Conservation (phyloP, 495 filamentous ascomycete genomes). For the Penicillium simplicissimum region DNA sequence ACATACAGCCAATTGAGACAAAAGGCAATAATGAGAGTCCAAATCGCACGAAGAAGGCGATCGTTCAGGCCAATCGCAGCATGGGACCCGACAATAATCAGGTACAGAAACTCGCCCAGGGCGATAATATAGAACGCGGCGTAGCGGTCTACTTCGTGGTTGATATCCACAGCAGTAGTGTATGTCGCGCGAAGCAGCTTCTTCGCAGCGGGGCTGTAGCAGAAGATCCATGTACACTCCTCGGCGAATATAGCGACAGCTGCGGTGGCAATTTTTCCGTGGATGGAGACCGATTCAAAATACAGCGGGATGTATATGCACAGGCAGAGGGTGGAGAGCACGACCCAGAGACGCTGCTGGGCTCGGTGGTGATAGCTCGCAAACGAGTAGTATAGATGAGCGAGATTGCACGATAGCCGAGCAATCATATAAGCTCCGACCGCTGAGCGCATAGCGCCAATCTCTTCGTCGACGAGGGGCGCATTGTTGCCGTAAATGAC, state of each 20-base stretch:
- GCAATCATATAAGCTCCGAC: constrained; percentile 43
- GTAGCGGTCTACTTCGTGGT: constrained; percentile 49
- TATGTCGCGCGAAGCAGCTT: constrained; percentile 37
- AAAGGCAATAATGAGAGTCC: constrained; percentile 48
- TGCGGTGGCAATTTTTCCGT: constrained; percentile 41
- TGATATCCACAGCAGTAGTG: constrained; percentile 44
- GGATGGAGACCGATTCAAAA: constrained; percentile 36
- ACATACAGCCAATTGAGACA: constrained; percentile 48
- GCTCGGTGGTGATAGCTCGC: constrained; percentile 40
- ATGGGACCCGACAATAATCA: constrained; percentile 42
- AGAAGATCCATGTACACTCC: constrained; percentile 35
- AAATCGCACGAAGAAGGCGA: constrained; percentile 39
- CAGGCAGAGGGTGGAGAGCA: constrained; percentile 30
- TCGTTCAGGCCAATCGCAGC: constrained; percentile 41
- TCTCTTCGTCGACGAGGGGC: constrained; percentile 40
- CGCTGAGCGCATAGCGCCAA: constrained; percentile 41
- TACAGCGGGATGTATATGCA: constrained; percentile 43
- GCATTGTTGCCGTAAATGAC: constrained; percentile 52
- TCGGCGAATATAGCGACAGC: constrained; percentile 39
- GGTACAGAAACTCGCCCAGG: constrained; percentile 49
- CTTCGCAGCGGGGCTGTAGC: constrained; percentile 36
- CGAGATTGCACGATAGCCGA: constrained; percentile 28
- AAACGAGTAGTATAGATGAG: constrained; percentile 39
- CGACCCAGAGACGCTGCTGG: constrained; percentile 39
- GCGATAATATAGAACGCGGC: constrained; percentile 53